phyloP scores from a whole-genome alignment of 2,329 filamentous ascomycete genomes.

The Fusarium temperatum region DNA sequence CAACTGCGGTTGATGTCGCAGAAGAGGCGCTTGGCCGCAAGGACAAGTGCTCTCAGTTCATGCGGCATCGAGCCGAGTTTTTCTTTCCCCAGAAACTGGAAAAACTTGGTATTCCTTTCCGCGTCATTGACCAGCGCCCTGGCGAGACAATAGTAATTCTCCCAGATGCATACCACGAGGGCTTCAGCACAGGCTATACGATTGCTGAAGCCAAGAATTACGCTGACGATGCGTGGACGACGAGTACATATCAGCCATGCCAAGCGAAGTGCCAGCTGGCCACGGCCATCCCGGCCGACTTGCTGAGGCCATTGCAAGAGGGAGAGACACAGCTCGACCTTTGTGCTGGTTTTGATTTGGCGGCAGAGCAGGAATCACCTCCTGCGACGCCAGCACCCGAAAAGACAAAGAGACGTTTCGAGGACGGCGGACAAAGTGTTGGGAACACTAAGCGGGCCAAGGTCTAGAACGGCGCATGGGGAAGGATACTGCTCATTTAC shows the following conservation, averaged over 20 bases:
- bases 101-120: constrained; percentile 50
- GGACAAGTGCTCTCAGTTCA: constrained; percentile 51
- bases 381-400: constrained; percentile 11
- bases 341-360: constrained; percentile 39
- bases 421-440: constrained; percentile 8
- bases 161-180: constrained; percentile 53
- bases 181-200: constrained; percentile 54
- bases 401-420: constrained; percentile 28
- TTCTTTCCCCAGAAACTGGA: constrained; percentile 52
- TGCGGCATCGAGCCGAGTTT: constrained; percentile 53
- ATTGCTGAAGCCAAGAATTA: constrained; percentile 54
- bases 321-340: constrained; percentile 48
- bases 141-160: constrained; percentile 53
- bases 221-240: constrained; percentile 49
- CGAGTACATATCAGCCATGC: constrained; percentile 49
- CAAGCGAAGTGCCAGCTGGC: constrained; percentile 45
- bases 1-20: constrained; percentile 48
- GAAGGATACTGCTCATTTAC: constrained; percentile 4
- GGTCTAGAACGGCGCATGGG: constrained; percentile 19
- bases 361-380: constrained; percentile 13
- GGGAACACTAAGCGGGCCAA: constrained; percentile 33
- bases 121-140: constrained; percentile 51
- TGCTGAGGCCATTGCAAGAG: constrained; percentile 45
- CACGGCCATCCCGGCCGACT: constrained; percentile 49
- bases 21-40: constrained; percentile 48